Percentiles rank a stretch among this genome's conserved stretches.
Conservation (phyloP, 306 rosid species). For the Pueraria montana region DNA sequence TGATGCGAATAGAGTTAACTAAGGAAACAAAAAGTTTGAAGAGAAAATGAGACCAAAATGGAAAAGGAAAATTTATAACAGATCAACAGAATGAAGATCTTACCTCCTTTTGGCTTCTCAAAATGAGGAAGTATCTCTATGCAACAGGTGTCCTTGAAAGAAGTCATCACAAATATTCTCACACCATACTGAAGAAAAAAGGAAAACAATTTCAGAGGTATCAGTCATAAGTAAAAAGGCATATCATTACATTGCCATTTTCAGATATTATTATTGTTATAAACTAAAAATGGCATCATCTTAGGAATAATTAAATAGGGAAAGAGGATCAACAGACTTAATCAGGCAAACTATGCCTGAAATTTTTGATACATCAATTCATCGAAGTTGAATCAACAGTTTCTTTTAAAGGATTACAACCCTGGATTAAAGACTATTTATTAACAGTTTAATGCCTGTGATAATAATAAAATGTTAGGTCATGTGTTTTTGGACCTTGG, state of each 20-base stretch:
- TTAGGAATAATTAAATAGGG: slow-evolving; percentile 16
- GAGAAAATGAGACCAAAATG: slow-evolving; percentile 7
- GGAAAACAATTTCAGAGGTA: slow-evolving; percentile 4
- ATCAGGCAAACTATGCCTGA: slow-evolving; percentile 13
- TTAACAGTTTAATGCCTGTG: neutral
- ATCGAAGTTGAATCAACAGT: neutral
- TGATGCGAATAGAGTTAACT: neutral
- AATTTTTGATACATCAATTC: neutral
- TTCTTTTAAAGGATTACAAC: neutral
- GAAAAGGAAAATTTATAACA: neutral
- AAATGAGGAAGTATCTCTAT: slow-evolving; percentile 84
- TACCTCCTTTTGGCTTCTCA: slow-evolving; percentile 76
- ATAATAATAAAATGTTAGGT: neutral
- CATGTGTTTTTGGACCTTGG: neutral
- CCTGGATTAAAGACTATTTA: slow-evolving; percentile 5
- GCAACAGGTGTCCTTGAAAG: slow-evolving; percentile 87
- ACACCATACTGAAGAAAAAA: slow-evolving; percentile 68
- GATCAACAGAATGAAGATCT: slow-evolving; percentile 12
- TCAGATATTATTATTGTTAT: slow-evolving; percentile 26
- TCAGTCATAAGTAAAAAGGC: slow-evolving; percentile 43
- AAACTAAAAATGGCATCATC: slow-evolving; percentile 39
- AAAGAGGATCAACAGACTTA: neutral
- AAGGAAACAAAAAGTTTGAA: neutral
- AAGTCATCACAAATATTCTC: slow-evolving; percentile 80
- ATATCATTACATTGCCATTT: neutral